Percentiles rank a stretch among this genome's conserved stretches.
These are phyloP conservation scores for Vinca minor DNA, from an alignment of 257 asterid genomes.

Conservation along the genomic window DNA sequence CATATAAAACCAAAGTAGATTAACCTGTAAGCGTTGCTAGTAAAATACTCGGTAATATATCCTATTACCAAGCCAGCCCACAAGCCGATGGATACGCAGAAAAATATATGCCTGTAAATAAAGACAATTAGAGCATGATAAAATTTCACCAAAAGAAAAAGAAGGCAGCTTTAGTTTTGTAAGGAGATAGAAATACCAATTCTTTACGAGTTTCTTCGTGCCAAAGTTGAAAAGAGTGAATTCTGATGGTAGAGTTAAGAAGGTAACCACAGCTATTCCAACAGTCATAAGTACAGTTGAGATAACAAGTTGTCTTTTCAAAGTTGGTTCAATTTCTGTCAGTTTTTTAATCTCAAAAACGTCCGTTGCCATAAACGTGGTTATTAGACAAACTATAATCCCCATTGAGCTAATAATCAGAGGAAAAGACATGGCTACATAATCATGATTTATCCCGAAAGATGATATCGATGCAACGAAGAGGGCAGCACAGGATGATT, in stretches of 20 bases:
- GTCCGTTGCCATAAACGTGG: constrained; percentile 46
- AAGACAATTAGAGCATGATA: background rate
- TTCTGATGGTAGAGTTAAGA: constrained; percentile 37
- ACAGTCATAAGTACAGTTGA: constrained; percentile 46
- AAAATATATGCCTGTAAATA: constrained; percentile 47
- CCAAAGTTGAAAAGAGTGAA: constrained; percentile 50
- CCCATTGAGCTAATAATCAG: constrained; percentile 46
- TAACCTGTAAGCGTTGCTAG: constrained; percentile 53
- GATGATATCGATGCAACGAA: constrained; percentile 55
- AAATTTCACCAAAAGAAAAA: background rate
- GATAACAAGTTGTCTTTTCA: constrained; percentile 49
- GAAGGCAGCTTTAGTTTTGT: background rate
- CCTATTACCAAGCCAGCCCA: constrained; percentile 63
- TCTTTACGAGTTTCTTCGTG: constrained; percentile 31
- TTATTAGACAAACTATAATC: constrained; percentile 41
- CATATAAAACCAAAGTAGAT: background rate
- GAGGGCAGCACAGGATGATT: constrained; percentile 56
- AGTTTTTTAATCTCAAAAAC: constrained; percentile 35
- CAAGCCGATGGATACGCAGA: constrained; percentile 48
- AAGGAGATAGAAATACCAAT: constrained; percentile 25
- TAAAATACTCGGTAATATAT: constrained; percentile 44
- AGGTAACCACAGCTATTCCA: constrained; percentile 41
- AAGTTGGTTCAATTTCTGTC: constrained; percentile 45
- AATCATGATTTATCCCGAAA: constrained; percentile 42
- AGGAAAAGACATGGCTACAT: constrained; percentile 46